Base-by-base conservation (phyloP, 2,329 filamentous ascomycete species). In the Aspergillus sp. region DNA sequence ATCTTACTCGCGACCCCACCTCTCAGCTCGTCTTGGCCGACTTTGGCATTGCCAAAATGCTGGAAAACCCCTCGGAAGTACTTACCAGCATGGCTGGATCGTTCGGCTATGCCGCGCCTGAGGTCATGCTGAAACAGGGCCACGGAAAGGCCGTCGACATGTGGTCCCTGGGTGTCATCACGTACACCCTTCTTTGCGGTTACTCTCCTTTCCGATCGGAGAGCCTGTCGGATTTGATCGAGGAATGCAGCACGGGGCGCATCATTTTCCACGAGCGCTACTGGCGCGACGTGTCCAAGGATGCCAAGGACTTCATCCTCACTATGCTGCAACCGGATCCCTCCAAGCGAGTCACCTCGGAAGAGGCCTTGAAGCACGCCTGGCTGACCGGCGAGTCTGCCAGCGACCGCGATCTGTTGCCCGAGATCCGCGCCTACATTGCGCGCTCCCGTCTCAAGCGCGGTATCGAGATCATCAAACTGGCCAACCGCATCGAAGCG, bases 101-200 rank as follows among this genome's bases (percentile, higher is more conserved):
- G 0, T 98, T 99, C 73, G 95, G 95, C 56, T 99, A 99, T 72
- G 95, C 95, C 20, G 95, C 95, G 1, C 95, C 95, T 9, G 95
- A 99, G 77, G 93, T 99, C 60, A 99, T 99, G 95, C 84, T 96
- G 65, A 97, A 97, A 83, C 88, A 91, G 73, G 95, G 95, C 20
- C 96, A 99, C 75, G 95, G 95, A 74, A 99, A 98, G 78, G 92
- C 95, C 4, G 95, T 98, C 36, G 95, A 99, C 74, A 96, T 99
- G 91, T 99, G 95, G 95, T 98, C 95, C 3, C 85, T 99, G 78
- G 95, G 95, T 63, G 95, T 99, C 71, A 99, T 99, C 71, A 98
- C 95, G 47, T 99, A 99, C 79, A 99, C 95, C 16, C 84, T 99
- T 29, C 90, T 99, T 54, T 99, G 96, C 75, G 95, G 95, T 67